Evolutionary conservation across 768 basidiomycete species (phyloP), one percentile per base, ranked within the genome.

Genomic region (Boletus reticulatus): DNA sequence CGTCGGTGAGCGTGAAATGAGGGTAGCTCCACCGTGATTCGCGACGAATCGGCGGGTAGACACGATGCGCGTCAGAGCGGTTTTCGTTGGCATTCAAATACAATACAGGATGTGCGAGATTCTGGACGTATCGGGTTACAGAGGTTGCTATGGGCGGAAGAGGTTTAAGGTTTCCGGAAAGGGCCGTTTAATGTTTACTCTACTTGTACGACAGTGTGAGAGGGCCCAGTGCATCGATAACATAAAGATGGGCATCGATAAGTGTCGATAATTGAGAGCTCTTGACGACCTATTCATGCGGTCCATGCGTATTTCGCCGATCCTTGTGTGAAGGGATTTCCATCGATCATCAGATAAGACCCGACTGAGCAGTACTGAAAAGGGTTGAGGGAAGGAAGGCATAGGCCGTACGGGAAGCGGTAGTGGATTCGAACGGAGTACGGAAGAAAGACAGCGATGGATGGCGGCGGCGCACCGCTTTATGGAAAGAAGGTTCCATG

Each of bases 281-380:
- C 9, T 14, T 43, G 48, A 43, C 19, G 34, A 39, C 24, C 13
- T 5, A 39, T 45, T 42, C 50, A 42, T 38, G 55, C 32, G 51
- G 46, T 14, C 43, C 32, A 42, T 32, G 43, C 14, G 20, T 32
- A 20, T 17, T 27, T 31, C 22, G 24, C 20, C 43, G 50, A 52
- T 56, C 19, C 20, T 14, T 34, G 42, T 36, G 27, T 9, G 8
- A 5, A 24, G 19, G 57, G 56, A 52, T 42, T 43, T 8, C 54
- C 47, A 54, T 41, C 51, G 49, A 64, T 61, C 44, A 60, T 57
- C 36, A 48, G 60, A 65, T 55, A 54, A 51, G 49, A 31, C 36
- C 11, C 9, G 27, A 29, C n/a, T 45, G 43, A 41, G 13, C 22
- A 22, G 45, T 52, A 17, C 41, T 38, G 12, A 19, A 32, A 9